Evolutionary conservation across 257 asterid species (phyloP).

Genomic region (Anisodus acutangulus): DNA sequence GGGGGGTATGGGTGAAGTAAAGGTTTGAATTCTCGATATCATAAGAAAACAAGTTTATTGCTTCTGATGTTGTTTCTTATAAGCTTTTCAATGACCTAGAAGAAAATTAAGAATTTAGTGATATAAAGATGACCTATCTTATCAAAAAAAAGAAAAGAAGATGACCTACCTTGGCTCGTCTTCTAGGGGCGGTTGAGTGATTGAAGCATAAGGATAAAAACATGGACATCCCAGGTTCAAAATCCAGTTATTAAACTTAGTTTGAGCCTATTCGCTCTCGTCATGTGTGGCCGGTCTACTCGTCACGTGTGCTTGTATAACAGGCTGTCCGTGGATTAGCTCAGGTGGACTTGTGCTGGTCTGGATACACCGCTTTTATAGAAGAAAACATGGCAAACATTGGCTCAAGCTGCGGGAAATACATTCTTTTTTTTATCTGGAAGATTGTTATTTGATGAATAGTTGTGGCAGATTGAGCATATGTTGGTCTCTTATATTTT

Average conservation of each 20-base stretch:
- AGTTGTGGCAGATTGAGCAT: slow-evolving; percentile 5
- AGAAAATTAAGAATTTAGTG: no score
- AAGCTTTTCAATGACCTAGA: not conserved
- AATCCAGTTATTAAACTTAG: not conserved
- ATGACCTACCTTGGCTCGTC: not conserved
- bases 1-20: not conserved
- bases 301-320: not conserved
- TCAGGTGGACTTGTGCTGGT: not conserved
- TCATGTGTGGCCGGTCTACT: not conserved
- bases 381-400: not conserved
- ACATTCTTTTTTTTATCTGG: not conserved
- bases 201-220: not conserved
- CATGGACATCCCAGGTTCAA: not conserved
- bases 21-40: not conserved
- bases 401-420: not conserved
- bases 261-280: not conserved
- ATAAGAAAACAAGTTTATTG: not conserved
- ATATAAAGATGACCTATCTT: no score
- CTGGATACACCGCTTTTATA: not conserved
- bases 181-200: not conserved
- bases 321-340: not conserved
- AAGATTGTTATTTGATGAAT: not conserved
- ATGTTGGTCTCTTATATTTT: slow-evolving; percentile 6
- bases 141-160: not conserved
- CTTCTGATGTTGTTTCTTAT: not conserved